Percentiles rank a stretch among this genome's conserved stretches.
Conservation (phyloP, 1,139 yeast species). For the Pichia kudriavzevii region DNA sequence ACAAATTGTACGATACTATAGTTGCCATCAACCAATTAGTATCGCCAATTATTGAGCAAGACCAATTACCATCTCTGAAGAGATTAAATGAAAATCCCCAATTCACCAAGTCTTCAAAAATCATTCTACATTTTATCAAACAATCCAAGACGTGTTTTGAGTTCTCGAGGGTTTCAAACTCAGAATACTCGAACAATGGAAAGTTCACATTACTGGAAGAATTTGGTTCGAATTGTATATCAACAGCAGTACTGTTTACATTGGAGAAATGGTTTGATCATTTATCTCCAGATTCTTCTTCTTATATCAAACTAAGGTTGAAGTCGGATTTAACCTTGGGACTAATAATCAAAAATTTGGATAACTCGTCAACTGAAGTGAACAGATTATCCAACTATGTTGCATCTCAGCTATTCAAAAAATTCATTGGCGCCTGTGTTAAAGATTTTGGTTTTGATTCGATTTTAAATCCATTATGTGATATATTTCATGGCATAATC, state of each 20-base stretch:
- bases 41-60: conserved; percentile 19
- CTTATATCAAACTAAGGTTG: conserved; percentile 49
- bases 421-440: conserved; percentile 61
- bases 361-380: conserved; percentile 35
- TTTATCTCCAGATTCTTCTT: conserved; percentile 40
- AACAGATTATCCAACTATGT: conserved; percentile 37
- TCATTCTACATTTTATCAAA: conserved; percentile 41
- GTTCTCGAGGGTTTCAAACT: conserved; percentile 29
- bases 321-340: conserved; percentile 39
- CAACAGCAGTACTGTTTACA: conserved; percentile 51
- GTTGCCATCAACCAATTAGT: conserved; percentile 28
- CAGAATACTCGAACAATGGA: conserved; percentile 8
- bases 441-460: conserved; percentile 76
- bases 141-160: conserved; percentile 60
- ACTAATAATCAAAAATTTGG: conserved; percentile 43
- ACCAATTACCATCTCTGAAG: conserved; percentile 20
- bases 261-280: conserved; percentile 49
- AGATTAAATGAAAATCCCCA: conserved; percentile 20
- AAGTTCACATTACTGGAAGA: conserved; percentile 40
- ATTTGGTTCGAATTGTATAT: conserved; percentile 51
- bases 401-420: conserved; percentile 45
- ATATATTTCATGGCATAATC: conserved; percentile 57
- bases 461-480: conserved; percentile 54
- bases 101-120: conserved; percentile 20
- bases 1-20: conserved; percentile 24